These are phyloP conservation scores for Castanopsis chinensis DNA, from an alignment of 306 rosid species.

Conservation along the genomic window DNA sequence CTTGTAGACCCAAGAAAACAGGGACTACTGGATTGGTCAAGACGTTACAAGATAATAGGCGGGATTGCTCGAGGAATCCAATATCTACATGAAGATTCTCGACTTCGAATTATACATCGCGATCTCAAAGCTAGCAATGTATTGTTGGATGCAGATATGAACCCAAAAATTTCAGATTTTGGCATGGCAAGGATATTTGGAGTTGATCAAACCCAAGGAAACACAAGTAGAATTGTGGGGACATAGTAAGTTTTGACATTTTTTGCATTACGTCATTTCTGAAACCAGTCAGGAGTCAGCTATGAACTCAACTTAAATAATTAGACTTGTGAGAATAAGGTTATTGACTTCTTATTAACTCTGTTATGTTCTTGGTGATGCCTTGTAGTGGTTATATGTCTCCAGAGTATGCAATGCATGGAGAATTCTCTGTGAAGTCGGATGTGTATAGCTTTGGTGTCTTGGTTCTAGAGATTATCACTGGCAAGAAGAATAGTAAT, in stretches of 20 bases:
- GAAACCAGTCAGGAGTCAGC: neutral
- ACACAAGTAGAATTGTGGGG: slow-evolving; percentile 12
- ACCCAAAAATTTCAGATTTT: slow-evolving; percentile 38
- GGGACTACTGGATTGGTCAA: slow-evolving; percentile 24
- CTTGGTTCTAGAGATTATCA: slow-evolving; percentile 24
- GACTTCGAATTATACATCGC: slow-evolving; percentile 34
- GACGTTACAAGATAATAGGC: slow-evolving; percentile 23
- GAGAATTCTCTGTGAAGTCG: slow-evolving; percentile 23
- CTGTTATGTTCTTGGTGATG: neutral
- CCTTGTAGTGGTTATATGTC: slow-evolving; percentile 29
- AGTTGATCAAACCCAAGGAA: slow-evolving; percentile 25
- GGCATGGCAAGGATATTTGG: slow-evolving; percentile 29
- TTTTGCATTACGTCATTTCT: neutral
- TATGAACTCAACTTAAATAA: neutral
- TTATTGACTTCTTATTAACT: neutral
- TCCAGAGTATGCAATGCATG: slow-evolving; percentile 26
- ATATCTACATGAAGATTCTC: slow-evolving; percentile 38
- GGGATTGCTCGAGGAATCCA: slow-evolving; percentile 31
- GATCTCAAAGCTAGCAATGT: slow-evolving; percentile 38
- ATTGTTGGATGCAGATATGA: slow-evolving; percentile 28
- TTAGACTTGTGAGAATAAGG: neutral
- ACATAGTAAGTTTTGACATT: slow-evolving; percentile 8
- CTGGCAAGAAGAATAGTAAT: slow-evolving; percentile 18
- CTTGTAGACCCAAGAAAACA: slow-evolving; percentile 14
- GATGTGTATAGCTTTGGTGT: slow-evolving; percentile 29